Conservation (phyloP, 768 basidiomycete genomes). For the Coprinopsis cinerea region DNA sequence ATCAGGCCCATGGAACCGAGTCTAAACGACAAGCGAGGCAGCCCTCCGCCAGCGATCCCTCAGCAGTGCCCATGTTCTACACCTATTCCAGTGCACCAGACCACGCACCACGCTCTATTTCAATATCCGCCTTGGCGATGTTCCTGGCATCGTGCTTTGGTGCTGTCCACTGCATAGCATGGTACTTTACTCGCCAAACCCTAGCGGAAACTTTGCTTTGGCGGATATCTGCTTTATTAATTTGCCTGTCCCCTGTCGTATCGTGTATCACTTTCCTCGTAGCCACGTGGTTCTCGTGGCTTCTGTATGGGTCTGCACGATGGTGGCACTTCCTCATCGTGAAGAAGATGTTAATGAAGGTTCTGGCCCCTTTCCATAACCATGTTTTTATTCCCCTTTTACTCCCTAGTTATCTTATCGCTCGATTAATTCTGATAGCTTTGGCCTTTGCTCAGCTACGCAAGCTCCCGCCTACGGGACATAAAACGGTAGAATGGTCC, state of each 20-base stretch:
- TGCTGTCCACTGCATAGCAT: conserved; percentile 17
- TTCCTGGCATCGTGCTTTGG: conserved; percentile 15
- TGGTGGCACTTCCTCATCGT: background rate
- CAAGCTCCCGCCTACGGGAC: background rate
- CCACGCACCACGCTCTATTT: background rate
- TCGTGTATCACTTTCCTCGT: conserved; percentile 1
- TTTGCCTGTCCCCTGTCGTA: background rate
- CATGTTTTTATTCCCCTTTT: conserved; percentile 2
- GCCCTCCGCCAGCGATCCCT: background rate
- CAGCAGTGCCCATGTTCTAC: conserved; percentile 3
- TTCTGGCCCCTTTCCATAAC: conserved; percentile 3
- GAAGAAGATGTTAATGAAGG: background rate
- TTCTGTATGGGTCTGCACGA: background rate
- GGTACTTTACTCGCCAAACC: conserved; percentile 17
- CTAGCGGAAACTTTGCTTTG: conserved; percentile 16
- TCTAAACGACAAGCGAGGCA: background rate
- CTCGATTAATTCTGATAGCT: conserved; percentile 5
- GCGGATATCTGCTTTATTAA: conserved; percentile 11
- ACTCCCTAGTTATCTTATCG: conserved; percentile 6
- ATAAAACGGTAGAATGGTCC: conserved; percentile 8
- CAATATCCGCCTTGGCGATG: background rate
- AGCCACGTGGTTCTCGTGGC: conserved; percentile 9
- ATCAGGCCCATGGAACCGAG: background rate
- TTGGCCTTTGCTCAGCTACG: conserved; percentile 11
- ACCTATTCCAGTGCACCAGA: background rate